phyloP scores from a whole-genome alignment of 352 stramenopile genomes.

The Phytophthora agathidicida region DNA sequence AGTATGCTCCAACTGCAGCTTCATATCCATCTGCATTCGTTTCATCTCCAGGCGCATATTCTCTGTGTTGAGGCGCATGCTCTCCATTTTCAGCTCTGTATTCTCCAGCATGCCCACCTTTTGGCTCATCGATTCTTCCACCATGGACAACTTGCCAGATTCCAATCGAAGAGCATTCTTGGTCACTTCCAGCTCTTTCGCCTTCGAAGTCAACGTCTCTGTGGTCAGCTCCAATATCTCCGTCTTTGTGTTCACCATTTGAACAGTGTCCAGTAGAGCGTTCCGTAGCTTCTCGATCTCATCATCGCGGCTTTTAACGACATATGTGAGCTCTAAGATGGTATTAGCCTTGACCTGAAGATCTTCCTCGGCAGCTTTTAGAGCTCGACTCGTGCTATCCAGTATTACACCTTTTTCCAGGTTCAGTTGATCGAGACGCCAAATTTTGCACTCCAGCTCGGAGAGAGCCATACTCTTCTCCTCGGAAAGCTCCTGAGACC shows the following conservation, averaged over 20 bases:
- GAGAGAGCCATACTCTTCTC: constrained; percentile 51
- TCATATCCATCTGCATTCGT: constrained; percentile 78
- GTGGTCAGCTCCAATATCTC: constrained; percentile 73
- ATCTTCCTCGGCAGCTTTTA: constrained; percentile 46
- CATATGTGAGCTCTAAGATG: constrained; percentile 77
- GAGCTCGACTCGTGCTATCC: constrained; percentile 31
- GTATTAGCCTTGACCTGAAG: constrained; percentile 59
- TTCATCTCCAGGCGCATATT: constrained; percentile 69
- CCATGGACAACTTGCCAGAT: constrained; percentile 52
- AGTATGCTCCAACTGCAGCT: constrained; percentile 67
- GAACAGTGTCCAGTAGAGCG: constrained; percentile 56
- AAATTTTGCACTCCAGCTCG: constrained; percentile 38
- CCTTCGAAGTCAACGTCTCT: constrained; percentile 62
- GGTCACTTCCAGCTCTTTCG: constrained; percentile 65
- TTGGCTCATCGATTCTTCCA: constrained; percentile 68
- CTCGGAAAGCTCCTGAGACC: constrained; percentile 25
- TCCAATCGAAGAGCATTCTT: constrained; percentile 61
- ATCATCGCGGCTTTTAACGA: constrained; percentile 75
- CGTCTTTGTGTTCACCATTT: constrained; percentile 61
- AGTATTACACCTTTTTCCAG: constrained; percentile 20
- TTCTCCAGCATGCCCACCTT: constrained; percentile 71
- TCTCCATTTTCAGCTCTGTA: constrained; percentile 69
- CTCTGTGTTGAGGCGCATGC: constrained; percentile 59
- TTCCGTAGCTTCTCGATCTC: constrained; percentile 65
- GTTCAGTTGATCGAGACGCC: constrained; percentile 31